Evolutionary conservation across 257 asterid genomes (phyloP).

Genomic region (Primulina huaijiensis): DNA sequence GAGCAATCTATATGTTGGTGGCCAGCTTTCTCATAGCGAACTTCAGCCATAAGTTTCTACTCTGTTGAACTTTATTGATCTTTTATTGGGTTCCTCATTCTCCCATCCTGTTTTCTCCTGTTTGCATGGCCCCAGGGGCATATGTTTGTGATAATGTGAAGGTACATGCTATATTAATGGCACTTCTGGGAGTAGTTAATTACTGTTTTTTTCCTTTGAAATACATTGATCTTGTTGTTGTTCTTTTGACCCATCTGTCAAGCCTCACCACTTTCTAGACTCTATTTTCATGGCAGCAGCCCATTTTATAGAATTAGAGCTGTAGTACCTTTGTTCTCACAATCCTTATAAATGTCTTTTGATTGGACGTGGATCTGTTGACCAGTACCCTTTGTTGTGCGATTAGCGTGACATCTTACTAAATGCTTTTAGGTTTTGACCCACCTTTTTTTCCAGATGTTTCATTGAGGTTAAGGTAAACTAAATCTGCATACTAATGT

Average conservation of each 20-base stretch:
- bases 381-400: not conserved
- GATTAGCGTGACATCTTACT: not conserved
- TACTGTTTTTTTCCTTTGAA: slow-evolving; percentile 8
- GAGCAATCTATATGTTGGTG: slow-evolving; percentile 38
- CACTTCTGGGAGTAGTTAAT: not conserved
- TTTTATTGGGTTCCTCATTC: not conserved
- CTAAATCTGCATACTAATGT: slow-evolving; percentile 9
- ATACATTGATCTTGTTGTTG: slow-evolving; percentile 6
- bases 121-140: not conserved
- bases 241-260: slow-evolving; percentile 14
- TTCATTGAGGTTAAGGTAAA: not conserved
- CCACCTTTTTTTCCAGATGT: slow-evolving; percentile 4
- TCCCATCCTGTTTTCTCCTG: not conserved
- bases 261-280: slow-evolving; percentile 2
- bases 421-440: not conserved
- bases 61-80: slow-evolving; percentile 4
- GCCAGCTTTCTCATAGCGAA: slow-evolving; percentile 34
- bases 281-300: not conserved
- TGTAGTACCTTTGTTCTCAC: not conserved
- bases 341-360: slow-evolving; percentile 16
- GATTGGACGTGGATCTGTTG: slow-evolving; percentile 17
- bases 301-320: not conserved
- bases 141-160: not conserved
- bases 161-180: too few species aligned
- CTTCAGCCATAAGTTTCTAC: slow-evolving; percentile 51